Percentiles rank a stretch among this genome's conserved stretches.
phyloP scores from a whole-genome alignment of 768 basidiomycete genomes.

The Lactarius deliciosus region DNA sequence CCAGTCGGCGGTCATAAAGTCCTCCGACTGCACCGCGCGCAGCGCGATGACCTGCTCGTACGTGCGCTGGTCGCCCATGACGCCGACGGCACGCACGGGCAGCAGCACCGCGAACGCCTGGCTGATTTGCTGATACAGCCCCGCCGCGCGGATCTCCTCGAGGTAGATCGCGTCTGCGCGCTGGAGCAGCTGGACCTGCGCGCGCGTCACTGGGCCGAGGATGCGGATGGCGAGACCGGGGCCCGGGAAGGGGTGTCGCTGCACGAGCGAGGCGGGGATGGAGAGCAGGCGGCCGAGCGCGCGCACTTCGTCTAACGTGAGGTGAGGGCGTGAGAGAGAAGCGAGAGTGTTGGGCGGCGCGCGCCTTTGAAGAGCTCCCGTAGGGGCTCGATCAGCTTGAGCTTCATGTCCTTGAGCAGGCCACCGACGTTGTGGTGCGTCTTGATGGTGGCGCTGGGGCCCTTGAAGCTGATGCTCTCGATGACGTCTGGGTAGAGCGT shows the following conservation, averaged over 20 bases:
- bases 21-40: conserved; percentile 95
- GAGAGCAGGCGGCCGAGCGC: conserved; percentile 85
- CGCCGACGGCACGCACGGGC: conserved; percentile 97
- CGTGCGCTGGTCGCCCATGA: conserved; percentile 95
- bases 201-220: conserved; percentile 90
- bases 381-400: conserved; percentile 97
- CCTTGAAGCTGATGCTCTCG: conserved; percentile 99
- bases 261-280: conserved; percentile 91
- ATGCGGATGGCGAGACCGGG: conserved; percentile 98
- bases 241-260: conserved; percentile 98
- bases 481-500: conserved; percentile 99
- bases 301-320: conserved; percentile 82
- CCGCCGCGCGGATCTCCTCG: conserved; percentile 93
- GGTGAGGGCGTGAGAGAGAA: too few relatives aligned
- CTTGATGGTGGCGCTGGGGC: conserved; percentile 98
- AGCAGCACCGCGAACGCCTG: conserved; percentile 95
- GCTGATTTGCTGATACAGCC: conserved; percentile 87
- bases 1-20: conserved; percentile 99
- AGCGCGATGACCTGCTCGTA: conserved; percentile 97
- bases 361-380: conserved; percentile 97
- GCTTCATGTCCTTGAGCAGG: conserved; percentile 93
- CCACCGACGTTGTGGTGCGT: conserved; percentile 99
- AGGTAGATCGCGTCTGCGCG: conserved; percentile 95
- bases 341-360: conserved; percentile 17
- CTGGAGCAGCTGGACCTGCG: conserved; percentile 89